Evolutionary conservation across 345 rosid genomes (phyloP), one percentile per base, ranked within the genome.

Genomic region (Pugionium dolabratum): DNA sequence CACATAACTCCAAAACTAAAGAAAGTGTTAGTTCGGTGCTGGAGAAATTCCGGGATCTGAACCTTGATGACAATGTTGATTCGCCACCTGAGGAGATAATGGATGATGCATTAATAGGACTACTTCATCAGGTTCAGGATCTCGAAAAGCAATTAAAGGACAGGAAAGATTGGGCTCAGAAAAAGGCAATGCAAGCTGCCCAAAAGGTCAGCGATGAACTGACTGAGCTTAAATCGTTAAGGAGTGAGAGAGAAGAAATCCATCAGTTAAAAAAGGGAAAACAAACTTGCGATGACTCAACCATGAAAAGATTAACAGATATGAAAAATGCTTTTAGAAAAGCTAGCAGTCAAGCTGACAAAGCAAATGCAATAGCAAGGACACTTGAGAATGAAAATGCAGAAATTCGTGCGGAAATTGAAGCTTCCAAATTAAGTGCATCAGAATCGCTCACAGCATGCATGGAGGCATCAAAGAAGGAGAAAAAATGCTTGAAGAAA

Each of bases 151-250:
- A 88, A 77, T 80, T 86, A 54, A 84, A 86, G 77, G 99, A 90
- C 36, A 82, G 92, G 67, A 88, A 81, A 80, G 97, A 90, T 10
- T 94, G 99, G 99, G 96, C 97, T 37, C 97, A 85, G 47, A 85
- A 88, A 79, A 94, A 90, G 86, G 99, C 97, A 28, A 82, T 88
- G 88, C 99, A 94, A 83, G 99, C 97, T 70, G 99, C 97, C 1
- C 82, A 84, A 72, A 94, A 79, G 82, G 87, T 88, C 33, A 85
- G 90, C 54, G 77, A 81, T 78, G 99, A 90, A 66, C 75, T 94
- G 50, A 70, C 85, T 1, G 97, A 94, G 80, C 89, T 90, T 64
- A 85, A 94, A 71, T 60, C 75, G 61, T 76, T 94, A 84, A 85
- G 95, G 70, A 83, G 80, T 80, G 96, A 83, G 73, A 88, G 84